Evolutionary conservation across 495 filamentous ascomycete species (phyloP).

Genomic region (Viridothelium virens): DNA sequence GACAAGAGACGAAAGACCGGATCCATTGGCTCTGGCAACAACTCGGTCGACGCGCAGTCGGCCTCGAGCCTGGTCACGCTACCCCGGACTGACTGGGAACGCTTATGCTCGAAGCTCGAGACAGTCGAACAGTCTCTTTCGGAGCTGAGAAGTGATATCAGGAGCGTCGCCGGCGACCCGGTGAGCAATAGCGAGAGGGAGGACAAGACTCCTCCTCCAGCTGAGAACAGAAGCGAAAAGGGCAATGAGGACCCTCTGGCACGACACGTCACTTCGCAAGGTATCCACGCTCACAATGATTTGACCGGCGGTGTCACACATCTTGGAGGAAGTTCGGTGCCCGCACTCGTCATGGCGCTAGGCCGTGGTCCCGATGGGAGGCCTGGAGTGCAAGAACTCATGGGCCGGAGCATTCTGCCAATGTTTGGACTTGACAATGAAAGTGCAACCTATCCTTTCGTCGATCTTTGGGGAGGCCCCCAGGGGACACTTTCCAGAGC

Average conservation of each 20-base stretch:
- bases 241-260: not conserved
- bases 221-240: constrained; percentile 13
- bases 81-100: constrained; percentile 34
- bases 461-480: constrained; percentile 51
- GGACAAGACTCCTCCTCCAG: constrained; percentile 26
- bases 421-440: constrained; percentile 78
- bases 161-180: constrained; percentile 25
- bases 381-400: constrained; percentile 39
- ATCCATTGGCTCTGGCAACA: constrained; percentile 14
- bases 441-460: constrained; percentile 70
- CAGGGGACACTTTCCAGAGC: constrained; percentile 65
- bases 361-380: constrained; percentile 50
- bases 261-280: constrained; percentile 27
- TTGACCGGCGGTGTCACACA: constrained; percentile 47
- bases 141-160: constrained; percentile 29
- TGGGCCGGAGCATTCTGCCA: constrained; percentile 71
- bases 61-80: constrained; percentile 27
- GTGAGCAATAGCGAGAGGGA: constrained; percentile 17
- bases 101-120: constrained; percentile 34
- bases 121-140: constrained; percentile 32
- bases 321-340: constrained; percentile 50
- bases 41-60: constrained; percentile 6
- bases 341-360: constrained; percentile 58
- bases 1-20: constrained; percentile 25
- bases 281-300: constrained; percentile 49